These are phyloP conservation scores for Claviceps humidiphila DNA, from an alignment of 2,329 filamentous ascomycete genomes.

Conservation along the genomic window DNA sequence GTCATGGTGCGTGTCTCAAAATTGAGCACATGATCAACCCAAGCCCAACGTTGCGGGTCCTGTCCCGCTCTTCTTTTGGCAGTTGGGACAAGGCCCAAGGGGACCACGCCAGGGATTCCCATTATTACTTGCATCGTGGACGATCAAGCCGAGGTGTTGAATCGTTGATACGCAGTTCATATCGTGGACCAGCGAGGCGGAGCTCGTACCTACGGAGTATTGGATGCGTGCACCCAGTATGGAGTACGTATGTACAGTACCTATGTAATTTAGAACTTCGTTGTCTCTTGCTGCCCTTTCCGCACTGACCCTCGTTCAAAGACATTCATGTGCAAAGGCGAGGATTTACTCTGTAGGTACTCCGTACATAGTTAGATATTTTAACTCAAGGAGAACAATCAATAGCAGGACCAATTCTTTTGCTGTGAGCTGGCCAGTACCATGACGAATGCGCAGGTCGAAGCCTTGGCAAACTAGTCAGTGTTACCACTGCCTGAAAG, in stretches of 20 bases:
- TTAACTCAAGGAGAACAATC: too few species aligned
- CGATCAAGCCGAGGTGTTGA: background rate
- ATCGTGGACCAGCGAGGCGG: too few species aligned
- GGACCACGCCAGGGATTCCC: background rate
- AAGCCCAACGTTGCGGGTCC: conserved; percentile 27
- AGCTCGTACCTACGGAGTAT: too few species aligned
- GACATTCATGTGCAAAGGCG: too few species aligned
- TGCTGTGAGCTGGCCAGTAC: background rate
- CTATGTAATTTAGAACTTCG: too few species aligned
- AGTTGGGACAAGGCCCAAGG: background rate
- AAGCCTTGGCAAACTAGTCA: background rate
- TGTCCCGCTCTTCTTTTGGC: conserved; percentile 2
- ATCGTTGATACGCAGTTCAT: conserved; percentile 3
- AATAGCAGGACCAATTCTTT: background rate
- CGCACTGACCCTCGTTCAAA: too few species aligned
- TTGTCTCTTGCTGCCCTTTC: too few species aligned
- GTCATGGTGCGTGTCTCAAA: conserved; percentile 26
- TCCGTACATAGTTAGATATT: too few species aligned
- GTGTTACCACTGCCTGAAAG: background rate
- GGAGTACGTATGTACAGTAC: too few species aligned
- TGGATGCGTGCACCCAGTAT: too few species aligned
- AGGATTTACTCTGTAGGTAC: too few species aligned
- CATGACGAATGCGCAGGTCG: background rate
- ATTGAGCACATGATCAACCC: conserved; percentile 33
- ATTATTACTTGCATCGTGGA: too few species aligned